A percentile compares a stretch with the other conserved stretches of the same genome.
Conservation (phyloP, 805 yeast genomes). For the Metahyphopichia silvanorum region DNA sequence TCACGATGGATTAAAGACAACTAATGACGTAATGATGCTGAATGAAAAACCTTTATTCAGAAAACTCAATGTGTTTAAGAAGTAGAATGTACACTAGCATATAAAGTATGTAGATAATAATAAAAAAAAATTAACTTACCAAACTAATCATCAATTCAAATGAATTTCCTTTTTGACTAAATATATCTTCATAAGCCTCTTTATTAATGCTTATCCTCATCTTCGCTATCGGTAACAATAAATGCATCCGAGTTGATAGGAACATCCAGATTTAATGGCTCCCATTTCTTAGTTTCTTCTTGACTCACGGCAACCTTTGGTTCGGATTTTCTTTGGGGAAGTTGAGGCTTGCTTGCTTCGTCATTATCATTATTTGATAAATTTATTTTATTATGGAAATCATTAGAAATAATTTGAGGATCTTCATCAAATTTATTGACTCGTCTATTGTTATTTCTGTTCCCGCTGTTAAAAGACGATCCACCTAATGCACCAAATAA, state of each 20-base stretch:
- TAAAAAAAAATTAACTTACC: no score
- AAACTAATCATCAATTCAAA: no score
- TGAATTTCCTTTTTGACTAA: no score
- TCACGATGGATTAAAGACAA: constrained; percentile 24
- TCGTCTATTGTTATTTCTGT: constrained; percentile 10
- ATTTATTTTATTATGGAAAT: constrained; percentile 46
- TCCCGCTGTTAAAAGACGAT: constrained; percentile 28
- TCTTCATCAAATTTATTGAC: constrained; percentile 43
- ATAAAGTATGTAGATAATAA: no score
- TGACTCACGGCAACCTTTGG: not conserved
- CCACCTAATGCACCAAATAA: constrained; percentile 47
- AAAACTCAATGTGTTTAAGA: no score
- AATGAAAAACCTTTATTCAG: constrained; percentile 20
- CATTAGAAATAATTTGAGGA: constrained; percentile 49
- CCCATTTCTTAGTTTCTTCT: constrained; percentile 27
- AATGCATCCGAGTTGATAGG: constrained; percentile 43
- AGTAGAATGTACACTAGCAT: no score
- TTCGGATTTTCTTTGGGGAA: constrained; percentile 10
- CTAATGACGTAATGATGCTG: constrained; percentile 5
- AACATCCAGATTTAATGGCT: constrained; percentile 34
- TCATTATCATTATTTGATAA: constrained; percentile 34
- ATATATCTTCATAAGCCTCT: no score
- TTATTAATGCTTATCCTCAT: constrained; percentile 37
- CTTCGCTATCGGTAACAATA: constrained; percentile 43
- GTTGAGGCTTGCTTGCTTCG: constrained; percentile 14